Conservation (phyloP, 176 grass and related monocot species). For the Tuctoria greenei region DNA sequence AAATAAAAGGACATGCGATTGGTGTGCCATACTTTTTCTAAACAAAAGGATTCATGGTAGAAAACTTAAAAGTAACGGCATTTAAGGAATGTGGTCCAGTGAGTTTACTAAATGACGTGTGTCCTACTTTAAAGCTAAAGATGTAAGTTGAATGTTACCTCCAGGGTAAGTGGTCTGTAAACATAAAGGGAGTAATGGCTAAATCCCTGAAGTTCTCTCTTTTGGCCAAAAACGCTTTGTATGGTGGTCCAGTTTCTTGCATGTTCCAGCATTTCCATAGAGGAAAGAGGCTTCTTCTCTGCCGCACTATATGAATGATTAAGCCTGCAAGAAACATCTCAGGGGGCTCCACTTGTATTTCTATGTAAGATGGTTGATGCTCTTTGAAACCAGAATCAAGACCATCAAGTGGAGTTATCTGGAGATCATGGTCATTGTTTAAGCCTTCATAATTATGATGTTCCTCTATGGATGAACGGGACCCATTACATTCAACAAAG, state of each 20-base stretch:
- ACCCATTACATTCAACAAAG: constrained; percentile 28
- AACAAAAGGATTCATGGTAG: no score
- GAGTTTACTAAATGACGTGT: background rate
- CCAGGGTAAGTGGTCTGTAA: constrained; percentile 95
- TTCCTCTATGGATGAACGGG: constrained; percentile 28
- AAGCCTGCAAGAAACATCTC: constrained; percentile 88
- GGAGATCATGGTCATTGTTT: constrained; percentile 30
- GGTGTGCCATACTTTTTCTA: no score
- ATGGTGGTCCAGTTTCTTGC: constrained; percentile 51
- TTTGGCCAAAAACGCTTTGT: constrained; percentile 73
- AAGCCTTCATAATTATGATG: constrained; percentile 26
- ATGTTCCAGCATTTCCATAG: constrained; percentile 81
- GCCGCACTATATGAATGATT: constrained; percentile 78
- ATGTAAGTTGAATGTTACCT: constrained; percentile 50
- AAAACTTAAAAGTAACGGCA: background rate
- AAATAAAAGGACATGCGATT: background rate
- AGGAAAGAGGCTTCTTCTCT: constrained; percentile 66
- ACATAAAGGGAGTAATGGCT: constrained; percentile 80
- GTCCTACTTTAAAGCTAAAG: constrained; percentile 11
- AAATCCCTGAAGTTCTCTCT: constrained; percentile 85
- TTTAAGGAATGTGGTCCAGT: constrained; percentile 1
- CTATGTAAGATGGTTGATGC: constrained; percentile 45
- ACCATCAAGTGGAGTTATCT: constrained; percentile 43
- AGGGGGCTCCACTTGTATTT: constrained; percentile 65
- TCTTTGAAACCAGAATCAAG: constrained; percentile 38